These are phyloP conservation scores for Ceratocystis ficicola DNA, from an alignment of 2,329 filamentous ascomycete genomes.

Conservation along the genomic window DNA sequence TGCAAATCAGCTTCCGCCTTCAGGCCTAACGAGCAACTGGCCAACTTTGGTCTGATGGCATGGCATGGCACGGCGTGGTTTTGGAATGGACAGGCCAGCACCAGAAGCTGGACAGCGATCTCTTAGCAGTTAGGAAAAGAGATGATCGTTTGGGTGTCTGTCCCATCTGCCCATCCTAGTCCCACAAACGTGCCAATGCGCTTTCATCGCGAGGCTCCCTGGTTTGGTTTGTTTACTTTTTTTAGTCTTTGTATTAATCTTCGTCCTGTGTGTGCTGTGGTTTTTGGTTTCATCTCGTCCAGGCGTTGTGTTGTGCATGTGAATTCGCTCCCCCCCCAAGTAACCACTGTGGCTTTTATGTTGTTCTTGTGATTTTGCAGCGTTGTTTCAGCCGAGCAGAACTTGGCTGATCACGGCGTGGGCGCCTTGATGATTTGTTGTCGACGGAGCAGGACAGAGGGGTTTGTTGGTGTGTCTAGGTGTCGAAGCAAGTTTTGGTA, in stretches of 20 bases:
- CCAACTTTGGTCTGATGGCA: too few species aligned
- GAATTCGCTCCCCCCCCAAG: not conserved
- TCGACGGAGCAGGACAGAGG: too few species aligned
- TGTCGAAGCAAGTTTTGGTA: too few species aligned
- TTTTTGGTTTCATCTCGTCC: too few species aligned
- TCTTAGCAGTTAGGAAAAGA: conserved; percentile 2
- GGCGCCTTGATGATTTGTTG: too few species aligned
- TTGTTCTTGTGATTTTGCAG: not conserved
- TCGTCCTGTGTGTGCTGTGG: too few species aligned
- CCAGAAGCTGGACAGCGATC: not conserved
- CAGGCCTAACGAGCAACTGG: too few species aligned
- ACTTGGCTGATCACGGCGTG: not conserved
- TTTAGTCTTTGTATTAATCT: not conserved
- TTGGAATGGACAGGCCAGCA: conserved; percentile 4
- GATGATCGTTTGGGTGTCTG: not conserved
- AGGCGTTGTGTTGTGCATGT: too few species aligned
- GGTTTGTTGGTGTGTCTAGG: too few species aligned
- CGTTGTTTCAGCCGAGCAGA: not conserved
- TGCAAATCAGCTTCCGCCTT: too few species aligned
- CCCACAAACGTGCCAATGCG: conserved; percentile 4
- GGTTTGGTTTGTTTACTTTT: not conserved
- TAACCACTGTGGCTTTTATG: not conserved
- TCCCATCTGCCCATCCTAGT: not conserved
- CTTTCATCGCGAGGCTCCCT: not conserved
- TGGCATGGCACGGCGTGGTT: conserved; percentile 8